Conservation (phyloP, 768 basidiomycete genomes). For the Ramaria rubella region DNA sequence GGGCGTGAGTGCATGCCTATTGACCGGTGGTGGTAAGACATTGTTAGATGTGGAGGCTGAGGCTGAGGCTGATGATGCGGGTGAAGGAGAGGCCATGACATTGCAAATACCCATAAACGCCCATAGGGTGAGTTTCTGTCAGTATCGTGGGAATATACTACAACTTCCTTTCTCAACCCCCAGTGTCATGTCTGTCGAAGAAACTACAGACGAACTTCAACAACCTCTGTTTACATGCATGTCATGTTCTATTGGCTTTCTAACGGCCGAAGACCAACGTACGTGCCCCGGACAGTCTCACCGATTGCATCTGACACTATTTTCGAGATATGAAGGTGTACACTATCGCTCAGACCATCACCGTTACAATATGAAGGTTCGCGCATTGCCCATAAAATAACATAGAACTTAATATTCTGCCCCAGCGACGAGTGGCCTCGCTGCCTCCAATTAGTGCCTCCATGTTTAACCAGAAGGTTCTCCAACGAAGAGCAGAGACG, state of each 20-base stretch:
- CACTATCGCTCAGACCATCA: slow-evolving; percentile 96
- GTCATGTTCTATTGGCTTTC: slow-evolving; percentile 85
- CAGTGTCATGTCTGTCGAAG: slow-evolving; percentile 8
- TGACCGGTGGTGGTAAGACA: slow-evolving; percentile 8
- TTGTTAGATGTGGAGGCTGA: neutral
- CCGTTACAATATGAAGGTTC: slow-evolving; percentile 89
- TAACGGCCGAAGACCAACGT: slow-evolving; percentile 79
- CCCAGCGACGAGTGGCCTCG: slow-evolving; percentile 72
- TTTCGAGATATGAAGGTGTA: slow-evolving; percentile 43
- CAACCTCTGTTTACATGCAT: slow-evolving; percentile 71
- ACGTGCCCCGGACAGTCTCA: no score
- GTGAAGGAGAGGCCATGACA: neutral
- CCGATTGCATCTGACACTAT: neutral
- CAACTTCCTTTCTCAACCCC: no score
- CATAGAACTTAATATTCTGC: neutral
- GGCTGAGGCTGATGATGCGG: neutral
- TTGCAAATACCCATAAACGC: neutral
- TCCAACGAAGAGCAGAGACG: slow-evolving; percentile 71
- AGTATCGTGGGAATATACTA: no score
- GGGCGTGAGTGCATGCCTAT: slow-evolving; percentile 43
- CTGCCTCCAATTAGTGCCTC: slow-evolving; percentile 76
- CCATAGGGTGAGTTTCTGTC: no score
- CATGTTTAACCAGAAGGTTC: slow-evolving; percentile 82
- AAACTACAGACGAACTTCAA: neutral
- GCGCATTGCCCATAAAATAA: slow-evolving; percentile 1